Evolutionary conservation across 2,329 filamentous ascomycete genomes (phyloP).

Genomic region (Septoria petroselini): DNA sequence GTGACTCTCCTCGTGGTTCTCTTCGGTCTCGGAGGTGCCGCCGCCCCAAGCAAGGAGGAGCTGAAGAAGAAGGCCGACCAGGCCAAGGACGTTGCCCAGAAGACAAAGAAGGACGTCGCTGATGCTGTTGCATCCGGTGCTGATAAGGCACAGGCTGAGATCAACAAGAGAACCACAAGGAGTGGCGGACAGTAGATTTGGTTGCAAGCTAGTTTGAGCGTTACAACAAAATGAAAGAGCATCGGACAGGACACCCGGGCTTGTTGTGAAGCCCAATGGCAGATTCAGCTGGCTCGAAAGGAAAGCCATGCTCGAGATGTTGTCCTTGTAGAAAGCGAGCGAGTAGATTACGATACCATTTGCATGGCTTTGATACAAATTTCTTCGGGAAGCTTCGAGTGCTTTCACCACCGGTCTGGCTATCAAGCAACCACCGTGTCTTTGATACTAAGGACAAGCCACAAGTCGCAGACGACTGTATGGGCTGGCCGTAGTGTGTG

Average conservation of each 20-base stretch:
- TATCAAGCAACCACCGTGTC: no score
- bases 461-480: no score
- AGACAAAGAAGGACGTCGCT: constrained; percentile 67
- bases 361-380: not conserved
- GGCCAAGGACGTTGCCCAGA: constrained; percentile 67
- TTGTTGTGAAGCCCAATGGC: not conserved
- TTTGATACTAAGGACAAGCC: no score
- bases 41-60: constrained; percentile 61
- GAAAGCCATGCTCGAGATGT: not conserved
- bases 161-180: constrained; percentile 51
- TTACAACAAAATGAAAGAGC: not conserved
- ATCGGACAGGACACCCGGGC: not conserved
- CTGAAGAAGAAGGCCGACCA: constrained; percentile 71
- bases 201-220: not conserved
- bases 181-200: constrained; percentile 22
- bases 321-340: not conserved
- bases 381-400: no score
- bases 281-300: not conserved
- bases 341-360: constrained; percentile 1
- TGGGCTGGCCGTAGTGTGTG: no score
- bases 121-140: constrained; percentile 59
- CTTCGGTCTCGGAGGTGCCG: constrained; percentile 60
- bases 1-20: constrained; percentile 68
- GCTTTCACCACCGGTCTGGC: no score
- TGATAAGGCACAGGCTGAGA: constrained; percentile 71